Evolutionary conservation across 2,329 filamentous ascomycete genomes (phyloP).

Genomic region (Paraconiothyrium sp.): DNA sequence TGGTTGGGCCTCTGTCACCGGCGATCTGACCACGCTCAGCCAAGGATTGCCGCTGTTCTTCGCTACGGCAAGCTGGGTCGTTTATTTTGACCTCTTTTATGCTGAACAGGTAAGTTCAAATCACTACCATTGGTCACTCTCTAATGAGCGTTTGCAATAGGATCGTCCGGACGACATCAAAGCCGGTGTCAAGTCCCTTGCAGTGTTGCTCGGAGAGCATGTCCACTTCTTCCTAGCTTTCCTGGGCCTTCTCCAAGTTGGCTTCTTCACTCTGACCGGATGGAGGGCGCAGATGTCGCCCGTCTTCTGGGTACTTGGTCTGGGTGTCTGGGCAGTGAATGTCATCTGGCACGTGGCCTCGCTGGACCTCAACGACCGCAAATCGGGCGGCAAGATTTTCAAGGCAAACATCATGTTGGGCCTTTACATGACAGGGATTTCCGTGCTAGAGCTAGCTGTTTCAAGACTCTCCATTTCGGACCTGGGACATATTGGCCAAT

Average conservation of each 20-base stretch:
- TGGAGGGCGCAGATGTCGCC: background rate
- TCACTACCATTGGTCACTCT: background rate
- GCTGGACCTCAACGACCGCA: background rate
- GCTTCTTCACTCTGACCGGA: background rate
- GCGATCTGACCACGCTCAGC: background rate
- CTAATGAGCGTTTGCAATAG: background rate
- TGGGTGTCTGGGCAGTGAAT: background rate
- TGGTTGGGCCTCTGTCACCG: background rate
- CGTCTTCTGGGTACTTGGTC: background rate
- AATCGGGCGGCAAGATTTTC: background rate
- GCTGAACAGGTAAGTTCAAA: background rate
- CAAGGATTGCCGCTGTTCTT: background rate
- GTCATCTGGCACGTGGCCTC: background rate
- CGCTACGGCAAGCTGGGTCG: background rate
- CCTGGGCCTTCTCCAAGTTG: background rate
- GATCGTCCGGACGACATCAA: background rate
- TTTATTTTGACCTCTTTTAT: background rate
- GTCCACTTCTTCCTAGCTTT: slow-evolving; percentile 1
- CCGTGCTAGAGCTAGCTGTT: background rate
- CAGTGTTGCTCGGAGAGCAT: background rate
- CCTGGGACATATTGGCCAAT: background rate
- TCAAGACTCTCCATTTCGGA: background rate
- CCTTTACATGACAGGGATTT: background rate
- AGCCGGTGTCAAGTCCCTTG: background rate
- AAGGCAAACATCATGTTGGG: slow-evolving; percentile 1